Evolutionary conservation across 1,139 yeast genomes (phyloP), one percentile per base, ranked within the genome.

Genomic region (Yamadazyma mexicana): DNA sequence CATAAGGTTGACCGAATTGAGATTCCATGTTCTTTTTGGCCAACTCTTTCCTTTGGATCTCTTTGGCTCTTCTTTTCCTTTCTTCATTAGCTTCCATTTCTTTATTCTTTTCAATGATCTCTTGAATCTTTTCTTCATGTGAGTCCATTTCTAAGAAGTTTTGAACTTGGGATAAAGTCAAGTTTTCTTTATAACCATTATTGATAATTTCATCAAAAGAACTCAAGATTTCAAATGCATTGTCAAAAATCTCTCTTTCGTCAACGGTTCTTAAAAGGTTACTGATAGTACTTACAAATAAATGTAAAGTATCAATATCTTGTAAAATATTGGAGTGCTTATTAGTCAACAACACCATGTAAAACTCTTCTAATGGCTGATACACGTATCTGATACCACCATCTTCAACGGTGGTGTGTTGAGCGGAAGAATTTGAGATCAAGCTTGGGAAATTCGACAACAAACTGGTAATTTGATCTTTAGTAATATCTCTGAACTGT

Each of bases 71-170:
- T 64, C 95, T 86, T 69, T 91, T 92, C 64, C 98, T 84, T 65
- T 92, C 97, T 64, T 92, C 98, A 38, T 89, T 84, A 33, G 98
- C 98, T 65, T 92, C 98, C 58, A 88, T 73, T 67, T 92, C 98
- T 68, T 92, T 94, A 68, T 92, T 92, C 61, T 95, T 82, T 64
- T 92, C 98, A 55, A 94, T 92, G 59, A 92, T 91, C 62, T 94
- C 98, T 70, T 92, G 98, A 56, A 94, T 91, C 72, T 88, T 91
- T 66, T 94, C 99, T 66, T 94, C 98, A 59, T 92, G 98, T 30
- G 96, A 86, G 65, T 94, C 98, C 98, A 94, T 92, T 60, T 89
- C 94, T 66, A 94, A 73, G 66, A 87, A 92, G 12, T 95, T 87
- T 61, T 81, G 82, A 48, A 94, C 88, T 69, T 92, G 98, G 41